These are phyloP conservation scores for Saraca asoca DNA, from an alignment of 331 rosid species.

Conservation along the genomic window DNA sequence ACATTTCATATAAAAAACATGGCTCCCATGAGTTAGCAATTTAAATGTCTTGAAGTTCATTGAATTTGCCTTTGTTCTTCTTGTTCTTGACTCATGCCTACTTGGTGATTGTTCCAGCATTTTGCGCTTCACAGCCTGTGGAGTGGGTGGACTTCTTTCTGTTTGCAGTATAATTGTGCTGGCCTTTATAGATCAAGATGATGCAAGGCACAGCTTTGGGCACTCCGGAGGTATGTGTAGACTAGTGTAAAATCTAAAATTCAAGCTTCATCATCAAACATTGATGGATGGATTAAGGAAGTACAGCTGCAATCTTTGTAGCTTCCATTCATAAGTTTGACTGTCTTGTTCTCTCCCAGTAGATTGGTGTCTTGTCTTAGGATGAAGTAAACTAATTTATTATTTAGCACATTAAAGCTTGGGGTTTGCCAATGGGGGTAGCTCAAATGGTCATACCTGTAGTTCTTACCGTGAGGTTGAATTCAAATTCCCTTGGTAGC, in stretches of 20 bases:
- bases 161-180: slow-evolving; percentile 52
- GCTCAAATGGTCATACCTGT: too few species aligned
- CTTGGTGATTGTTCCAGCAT: slow-evolving; percentile 43
- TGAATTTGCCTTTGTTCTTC: slow-evolving; percentile 4
- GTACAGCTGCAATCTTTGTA: neutral
- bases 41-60: slow-evolving; percentile 16
- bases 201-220: slow-evolving; percentile 64
- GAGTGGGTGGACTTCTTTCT: slow-evolving; percentile 49
- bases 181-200: slow-evolving; percentile 57
- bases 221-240: slow-evolving; percentile 59
- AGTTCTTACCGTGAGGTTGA: too few species aligned
- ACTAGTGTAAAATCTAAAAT: slow-evolving; percentile 2
- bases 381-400: neutral
- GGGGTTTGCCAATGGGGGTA: neutral
- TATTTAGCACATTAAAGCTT: neutral
- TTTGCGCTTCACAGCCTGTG: slow-evolving; percentile 49
- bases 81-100: neutral
- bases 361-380: neutral
- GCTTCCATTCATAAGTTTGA: slow-evolving; percentile 3
- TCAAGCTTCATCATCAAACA: neutral
- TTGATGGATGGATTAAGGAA: slow-evolving; percentile 17
- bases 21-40: slow-evolving; percentile 17
- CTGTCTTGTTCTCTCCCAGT: neutral
- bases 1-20: neutral
- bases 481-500: too few species aligned